These are phyloP conservation scores for Saitozyma podzolica DNA, from an alignment of 768 basidiomycete genomes.

Conservation along the genomic window DNA sequence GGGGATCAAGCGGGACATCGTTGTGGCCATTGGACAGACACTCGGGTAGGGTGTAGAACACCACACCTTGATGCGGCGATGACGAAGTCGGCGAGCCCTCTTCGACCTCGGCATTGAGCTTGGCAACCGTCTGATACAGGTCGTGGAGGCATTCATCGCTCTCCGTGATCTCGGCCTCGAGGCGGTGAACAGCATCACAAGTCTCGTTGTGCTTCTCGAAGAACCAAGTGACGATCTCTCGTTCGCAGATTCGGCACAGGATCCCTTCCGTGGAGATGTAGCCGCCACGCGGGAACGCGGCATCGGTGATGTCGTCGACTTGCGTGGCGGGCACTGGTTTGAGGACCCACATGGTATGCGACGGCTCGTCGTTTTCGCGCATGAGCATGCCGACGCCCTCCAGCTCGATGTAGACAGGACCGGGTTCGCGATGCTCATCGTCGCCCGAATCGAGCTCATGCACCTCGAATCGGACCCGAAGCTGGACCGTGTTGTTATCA, in stretches of 20 bases:
- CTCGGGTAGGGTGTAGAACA: conserved; percentile 40
- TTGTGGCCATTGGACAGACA: conserved; percentile 28
- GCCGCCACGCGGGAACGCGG: conserved; percentile 65
- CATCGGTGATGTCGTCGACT: conserved; percentile 23
- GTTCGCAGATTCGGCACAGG: conserved; percentile 96
- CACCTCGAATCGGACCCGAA: conserved; percentile 80
- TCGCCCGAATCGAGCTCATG: conserved; percentile 61
- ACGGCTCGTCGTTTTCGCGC: conserved; percentile 83
- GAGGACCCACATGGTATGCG: conserved; percentile 98
- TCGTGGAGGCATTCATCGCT: conserved; percentile 91
- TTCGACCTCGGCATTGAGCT: conserved; percentile 66
- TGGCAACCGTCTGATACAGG: conserved; percentile 79
- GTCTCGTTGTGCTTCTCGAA: conserved; percentile 99
- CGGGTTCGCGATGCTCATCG: conserved; percentile 43
- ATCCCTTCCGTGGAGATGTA: conserved; percentile 80
- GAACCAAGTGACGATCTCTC: conserved; percentile 96
- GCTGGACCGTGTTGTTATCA: conserved; percentile 91
- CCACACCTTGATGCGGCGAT: conserved; percentile 42
- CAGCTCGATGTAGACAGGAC: conserved; percentile 68
- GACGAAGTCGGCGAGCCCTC: conserved; percentile 62
- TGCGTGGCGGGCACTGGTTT: conserved; percentile 57
- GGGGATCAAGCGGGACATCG: conserved; percentile 21
- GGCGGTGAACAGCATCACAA: conserved; percentile 89
- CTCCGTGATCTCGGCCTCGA: conserved; percentile 91
- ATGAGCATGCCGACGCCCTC: conserved; percentile 99